Evolutionary conservation across 2,329 filamentous ascomycete species (phyloP), one percentile per base, ranked within the genome.

Genomic region (Fusarium musae): DNA sequence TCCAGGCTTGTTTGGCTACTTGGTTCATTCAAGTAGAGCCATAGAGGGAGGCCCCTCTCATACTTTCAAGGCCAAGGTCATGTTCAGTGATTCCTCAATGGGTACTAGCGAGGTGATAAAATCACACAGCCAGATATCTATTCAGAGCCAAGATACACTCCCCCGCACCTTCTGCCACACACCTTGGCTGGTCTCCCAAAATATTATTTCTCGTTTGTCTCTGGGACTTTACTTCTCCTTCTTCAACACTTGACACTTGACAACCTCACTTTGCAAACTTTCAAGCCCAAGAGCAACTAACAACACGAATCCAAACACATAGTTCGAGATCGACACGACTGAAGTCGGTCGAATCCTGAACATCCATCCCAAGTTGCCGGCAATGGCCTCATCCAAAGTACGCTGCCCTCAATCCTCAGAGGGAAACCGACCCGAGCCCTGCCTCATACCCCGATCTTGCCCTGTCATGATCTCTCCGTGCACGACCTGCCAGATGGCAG

Each of bases 331-430:
- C 76, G 78, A 79, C 75, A 59, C 76, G 77, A 74, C 78, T 69
- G 63, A 76, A 73, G 77, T 79, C 79, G 77, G 76, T 80, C 78
- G 76, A 78, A 75, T 73, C 76, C 73, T 77, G 80, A 81, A 77
- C 80, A 63, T 75, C 23, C 32, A 78, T 78, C 71, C 75, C 76
- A 80, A 79, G 73, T 79, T 77, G 80, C 81, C 80, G 82, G 84
- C 84, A 85, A 90, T 90, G 88, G 88, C 88, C 82, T 90, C 88
- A 80, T 90, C 88, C 81, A 90, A 89, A 86, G 88, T 90, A 89
- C 79, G 79, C 78, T 69, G 66, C 73, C 66, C 71, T 73, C 72
- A 65, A 57, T 59, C 56, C 63, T 77, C 63, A 65, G 72, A 74
- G 64, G 72, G 63, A 67, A 60, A 63, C 68, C 68, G 66, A 72